These are phyloP conservation scores for Candolleomyces aberdarensis DNA, from an alignment of 768 basidiomycete species.

Conservation along the genomic window DNA sequence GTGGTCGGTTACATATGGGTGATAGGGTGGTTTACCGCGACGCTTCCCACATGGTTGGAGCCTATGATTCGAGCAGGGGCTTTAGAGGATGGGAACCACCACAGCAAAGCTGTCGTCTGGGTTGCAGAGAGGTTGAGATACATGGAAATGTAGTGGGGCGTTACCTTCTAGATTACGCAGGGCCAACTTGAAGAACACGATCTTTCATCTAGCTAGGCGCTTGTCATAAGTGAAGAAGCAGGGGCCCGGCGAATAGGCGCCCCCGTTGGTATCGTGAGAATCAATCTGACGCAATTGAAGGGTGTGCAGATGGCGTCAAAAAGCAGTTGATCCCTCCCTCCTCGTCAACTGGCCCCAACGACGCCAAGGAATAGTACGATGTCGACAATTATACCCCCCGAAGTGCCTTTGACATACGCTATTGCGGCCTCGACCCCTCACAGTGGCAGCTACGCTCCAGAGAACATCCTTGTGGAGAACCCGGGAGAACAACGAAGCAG, in stretches of 20 bases:
- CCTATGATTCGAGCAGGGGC: not conserved
- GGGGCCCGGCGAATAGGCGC: too few species aligned
- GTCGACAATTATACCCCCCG: conserved; percentile 11
- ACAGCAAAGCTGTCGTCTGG: not conserved
- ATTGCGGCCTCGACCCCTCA: conserved; percentile 66
- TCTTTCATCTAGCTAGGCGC: too few species aligned
- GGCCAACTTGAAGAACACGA: too few species aligned
- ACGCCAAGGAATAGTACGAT: not conserved
- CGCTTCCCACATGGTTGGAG: not conserved
- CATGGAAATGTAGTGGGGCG: too few species aligned
- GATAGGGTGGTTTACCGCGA: not conserved
- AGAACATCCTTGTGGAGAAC: conserved; percentile 65
- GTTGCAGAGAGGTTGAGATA: not conserved
- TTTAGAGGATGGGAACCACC: not conserved
- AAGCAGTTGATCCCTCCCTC: not conserved
- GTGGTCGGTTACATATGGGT: not conserved
- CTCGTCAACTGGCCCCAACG: not conserved
- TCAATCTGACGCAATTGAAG: too few species aligned
- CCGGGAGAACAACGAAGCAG: conserved; percentile 65
- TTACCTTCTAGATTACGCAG: too few species aligned
- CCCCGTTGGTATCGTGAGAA: too few species aligned
- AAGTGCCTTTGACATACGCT: conserved; percentile 40
- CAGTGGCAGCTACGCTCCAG: conserved; percentile 64
- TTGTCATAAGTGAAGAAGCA: too few species aligned
- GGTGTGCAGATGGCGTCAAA: too few species aligned